Evolutionary conservation across 257 asterid species (phyloP).

Genomic region (Solanum medicagineum): DNA sequence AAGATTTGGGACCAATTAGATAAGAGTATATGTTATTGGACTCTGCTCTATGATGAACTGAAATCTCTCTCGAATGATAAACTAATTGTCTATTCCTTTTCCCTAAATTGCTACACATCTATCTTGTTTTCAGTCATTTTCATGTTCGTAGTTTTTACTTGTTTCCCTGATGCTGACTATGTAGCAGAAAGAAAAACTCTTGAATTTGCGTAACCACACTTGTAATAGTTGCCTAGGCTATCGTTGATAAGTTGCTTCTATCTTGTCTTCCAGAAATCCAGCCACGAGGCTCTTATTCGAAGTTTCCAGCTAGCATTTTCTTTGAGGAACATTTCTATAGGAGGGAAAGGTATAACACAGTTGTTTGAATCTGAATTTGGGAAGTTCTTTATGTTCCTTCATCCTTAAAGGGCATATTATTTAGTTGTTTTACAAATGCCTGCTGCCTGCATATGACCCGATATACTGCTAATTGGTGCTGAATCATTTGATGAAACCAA

Average conservation of each 20-base stretch:
- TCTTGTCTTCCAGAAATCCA: slow-evolving; percentile 39
- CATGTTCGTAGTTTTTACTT: background rate
- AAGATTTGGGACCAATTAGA: background rate
- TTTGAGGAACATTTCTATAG: slow-evolving; percentile 53
- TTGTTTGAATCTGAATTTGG: background rate
- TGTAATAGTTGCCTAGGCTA: background rate
- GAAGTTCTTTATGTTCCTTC: background rate
- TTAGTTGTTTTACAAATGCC: background rate
- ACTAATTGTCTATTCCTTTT: background rate
- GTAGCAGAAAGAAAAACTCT: background rate
- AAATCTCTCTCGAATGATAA: background rate
- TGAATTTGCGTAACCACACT: background rate
- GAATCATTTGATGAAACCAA: background rate
- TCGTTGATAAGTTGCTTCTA: slow-evolving; percentile 9
- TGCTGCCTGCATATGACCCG: background rate
- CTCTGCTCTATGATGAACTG: background rate
- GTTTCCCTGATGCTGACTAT: background rate
- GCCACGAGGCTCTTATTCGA: slow-evolving; percentile 54
- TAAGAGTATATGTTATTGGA: background rate
- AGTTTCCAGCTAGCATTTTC: slow-evolving; percentile 71
- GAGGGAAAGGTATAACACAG: slow-evolving; percentile 40
- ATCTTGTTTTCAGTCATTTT: background rate
- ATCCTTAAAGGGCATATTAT: background rate
- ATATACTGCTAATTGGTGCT: background rate
- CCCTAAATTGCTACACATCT: background rate